Evolutionary conservation across 768 basidiomycete species (phyloP), one percentile per base, ranked within the genome.

Genomic region (Russula virescens): DNA sequence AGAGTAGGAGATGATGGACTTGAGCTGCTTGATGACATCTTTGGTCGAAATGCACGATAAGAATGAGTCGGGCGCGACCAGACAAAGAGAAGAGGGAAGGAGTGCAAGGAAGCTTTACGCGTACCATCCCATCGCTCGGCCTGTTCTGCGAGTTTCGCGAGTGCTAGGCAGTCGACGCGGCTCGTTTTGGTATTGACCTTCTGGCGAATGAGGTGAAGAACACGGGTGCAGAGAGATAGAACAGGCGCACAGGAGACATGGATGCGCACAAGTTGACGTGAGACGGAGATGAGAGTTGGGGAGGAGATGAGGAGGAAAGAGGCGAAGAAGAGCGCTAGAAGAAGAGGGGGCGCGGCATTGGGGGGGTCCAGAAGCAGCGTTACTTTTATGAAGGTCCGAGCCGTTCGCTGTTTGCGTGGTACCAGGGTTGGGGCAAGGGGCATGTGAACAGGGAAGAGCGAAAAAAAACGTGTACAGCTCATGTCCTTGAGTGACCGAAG

Each of bases 101-200:
- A 26, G 5, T 35, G 51, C 18, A 8, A 23, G 6, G 28, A 4
- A 21, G n/a, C n/a, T 19, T 3, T 2, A n/a, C 2, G 63, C 76
- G 56, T 61, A 92, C 92, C 92, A 78, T 90, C 85, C 73, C 92
- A 92, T 56, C 92, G 88, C 73, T 92, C 91, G 40, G 92, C 90
- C 77, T 93, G 88, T 71, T 89, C 89, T 50, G 89, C 88, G 61
- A 93, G 81, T 76, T 89, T 91, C 64, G 91, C 91, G 68, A 94
- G 79, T 74, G 80, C 77, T 49, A 83, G 71, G 60, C 75, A 75
- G 66, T 83, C 80, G 26, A 50, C 38, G 65, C 64, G 65, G 34
- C 35, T 67, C 23, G 48, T 51, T 51, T 57, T 61, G 71, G 51
- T 66, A 31, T 66, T 66, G 35, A 63, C 61, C 66, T 68, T 53